A percentile compares a stretch with the other conserved stretches of the same genome.
Evolutionary conservation across 1,284 basidiomycete genomes (phyloP).

Genomic region (Papiliotrema flavescens): DNA sequence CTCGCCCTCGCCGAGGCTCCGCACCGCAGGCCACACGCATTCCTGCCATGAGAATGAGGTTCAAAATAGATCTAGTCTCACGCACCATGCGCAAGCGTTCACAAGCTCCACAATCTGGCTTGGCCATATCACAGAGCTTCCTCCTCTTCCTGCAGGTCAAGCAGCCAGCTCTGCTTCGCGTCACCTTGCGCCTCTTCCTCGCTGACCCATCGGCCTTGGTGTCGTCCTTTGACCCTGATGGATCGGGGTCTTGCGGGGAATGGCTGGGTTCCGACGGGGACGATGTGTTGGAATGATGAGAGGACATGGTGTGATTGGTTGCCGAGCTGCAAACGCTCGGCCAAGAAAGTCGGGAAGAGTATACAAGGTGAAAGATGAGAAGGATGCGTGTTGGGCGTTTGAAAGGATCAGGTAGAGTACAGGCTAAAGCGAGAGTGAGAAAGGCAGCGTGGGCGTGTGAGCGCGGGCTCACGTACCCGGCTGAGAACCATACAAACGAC

Average conservation of each 20-base stretch:
- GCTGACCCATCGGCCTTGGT: neutral
- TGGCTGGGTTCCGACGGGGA: neutral
- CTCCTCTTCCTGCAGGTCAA: conserved; percentile 26
- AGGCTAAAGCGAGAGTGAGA: no score
- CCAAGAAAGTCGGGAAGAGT: no score
- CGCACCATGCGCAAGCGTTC: conserved; percentile 23
- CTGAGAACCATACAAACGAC: no score
- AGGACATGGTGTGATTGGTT: neutral
- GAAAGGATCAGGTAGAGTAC: no score
- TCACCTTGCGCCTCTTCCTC: conserved; percentile 26
- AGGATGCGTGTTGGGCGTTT: no score
- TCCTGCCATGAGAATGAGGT: conserved; percentile 9
- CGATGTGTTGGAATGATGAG: neutral
- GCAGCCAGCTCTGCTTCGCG: conserved; percentile 19
- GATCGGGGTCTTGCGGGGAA: neutral
- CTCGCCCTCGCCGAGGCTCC: neutral
- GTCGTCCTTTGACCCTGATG: neutral
- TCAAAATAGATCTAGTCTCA: neutral
- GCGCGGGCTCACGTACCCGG: no score
- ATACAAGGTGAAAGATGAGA: no score
- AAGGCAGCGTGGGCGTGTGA: no score
- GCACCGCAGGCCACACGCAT: conserved; percentile 21
- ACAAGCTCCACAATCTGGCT: conserved; percentile 24
- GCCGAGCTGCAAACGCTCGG: no score
- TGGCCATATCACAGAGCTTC: conserved; percentile 30